A percentile compares a stretch with the other conserved stretches of the same genome.
These are phyloP conservation scores for Chionographis japonica DNA, from an alignment of 106 monocot species.

Conservation along the genomic window DNA sequence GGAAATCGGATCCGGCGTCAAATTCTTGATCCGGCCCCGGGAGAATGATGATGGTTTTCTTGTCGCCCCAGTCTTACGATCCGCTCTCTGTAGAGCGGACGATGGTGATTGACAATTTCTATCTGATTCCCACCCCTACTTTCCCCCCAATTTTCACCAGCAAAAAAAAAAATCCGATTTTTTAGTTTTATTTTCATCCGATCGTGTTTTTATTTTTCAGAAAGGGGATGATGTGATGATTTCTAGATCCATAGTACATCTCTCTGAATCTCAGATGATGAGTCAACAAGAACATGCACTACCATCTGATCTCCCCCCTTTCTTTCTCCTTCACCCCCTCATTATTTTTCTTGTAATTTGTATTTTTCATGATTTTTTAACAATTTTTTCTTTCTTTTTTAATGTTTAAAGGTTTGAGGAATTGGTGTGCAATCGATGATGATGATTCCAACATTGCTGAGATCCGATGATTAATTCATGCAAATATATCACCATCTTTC, in stretches of 20 bases:
- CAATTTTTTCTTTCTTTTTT: too few species aligned
- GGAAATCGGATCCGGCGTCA: too few species aligned
- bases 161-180: background rate
- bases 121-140: conserved; percentile 3
- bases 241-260: conserved; percentile 1
- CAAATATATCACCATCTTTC: conserved; percentile 34
- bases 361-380: too few species aligned
- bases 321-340: too few species aligned
- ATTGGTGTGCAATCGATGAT: conserved; percentile 18
- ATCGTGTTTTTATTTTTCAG: background rate
- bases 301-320: conserved; percentile 6
- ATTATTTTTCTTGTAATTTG: too few species aligned
- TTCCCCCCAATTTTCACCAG: background rate
- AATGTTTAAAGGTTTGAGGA: too few species aligned
- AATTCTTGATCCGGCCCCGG: too few species aligned
- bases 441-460: conserved; percentile 13
- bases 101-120: conserved; percentile 15
- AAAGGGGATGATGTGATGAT: background rate
- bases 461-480: conserved; percentile 14
- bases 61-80: conserved; percentile 29
- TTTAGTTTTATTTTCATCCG: background rate
- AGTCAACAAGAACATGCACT: conserved; percentile 5
- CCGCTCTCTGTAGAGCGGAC: background rate
- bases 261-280: conserved; percentile 3
- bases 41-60: conserved; percentile 12